Base-by-base conservation (phyloP, 78 protist species). In the Protostelium mycophagum region DNA sequence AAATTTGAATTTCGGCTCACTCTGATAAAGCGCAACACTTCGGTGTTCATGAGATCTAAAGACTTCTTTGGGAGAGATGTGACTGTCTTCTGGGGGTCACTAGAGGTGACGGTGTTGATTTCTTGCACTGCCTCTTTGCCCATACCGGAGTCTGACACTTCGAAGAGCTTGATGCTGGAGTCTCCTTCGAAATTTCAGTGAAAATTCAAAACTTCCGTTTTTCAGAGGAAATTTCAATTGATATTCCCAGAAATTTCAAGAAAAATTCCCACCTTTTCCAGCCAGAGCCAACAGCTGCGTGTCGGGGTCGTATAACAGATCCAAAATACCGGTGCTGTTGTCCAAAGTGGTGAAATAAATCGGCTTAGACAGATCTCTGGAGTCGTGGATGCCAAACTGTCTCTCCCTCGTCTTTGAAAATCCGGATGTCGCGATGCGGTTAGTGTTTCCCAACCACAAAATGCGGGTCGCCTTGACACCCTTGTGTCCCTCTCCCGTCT, bases 251-350 rank as follows among this genome's bases (percentile, higher is more conserved):
- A 97, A 97, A n/a, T n/a, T n/a, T n/a, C n/a, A n/a, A n/a, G n/a
- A n/a, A n/a, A n/a, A n/a, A n/a, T n/a, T n/a, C n/a, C 90, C 96
- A 83, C 96, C 96, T 38, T 38, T 95, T 85, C 99, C 99, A 0
- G 97, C 95, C n/a, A 98, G 88, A 90, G 91, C 97, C 36, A 98
- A 34, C 5, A 98, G 1, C 83, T 86, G 85, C 29, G 97, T 91
- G 94, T 98, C 99, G 38, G 36, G 89, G 87, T 98, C 99, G 86
- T 95, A 98, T 90, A 96, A 87, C 38, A 98, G 97, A 0, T 93
- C 87, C 29, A 97, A 38, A 28, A 96, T 83, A 63, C 98, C 98
- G 9, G 97, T 95, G 35, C 86, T 94, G 36, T 38, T 90, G 95
- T 97, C 98, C 34, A 97, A 85, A 34, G 93, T 91, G 28, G 90